phyloP scores from a whole-genome alignment of 768 basidiomycete species.

The Paxillus involutus region DNA sequence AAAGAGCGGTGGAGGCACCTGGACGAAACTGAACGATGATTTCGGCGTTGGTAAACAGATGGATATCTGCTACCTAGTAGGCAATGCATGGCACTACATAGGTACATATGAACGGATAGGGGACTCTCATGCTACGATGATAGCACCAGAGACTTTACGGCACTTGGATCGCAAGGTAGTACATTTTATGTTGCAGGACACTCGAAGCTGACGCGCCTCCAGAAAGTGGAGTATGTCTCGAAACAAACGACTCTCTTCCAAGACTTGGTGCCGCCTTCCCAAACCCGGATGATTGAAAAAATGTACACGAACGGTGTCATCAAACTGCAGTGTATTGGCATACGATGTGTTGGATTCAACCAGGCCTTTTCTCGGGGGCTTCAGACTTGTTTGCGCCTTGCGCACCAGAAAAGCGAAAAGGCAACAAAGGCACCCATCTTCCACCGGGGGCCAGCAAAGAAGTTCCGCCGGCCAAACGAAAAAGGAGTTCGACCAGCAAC shows the following conservation, averaged over 20 bases:
- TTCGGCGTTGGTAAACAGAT: slow-evolving; percentile 15
- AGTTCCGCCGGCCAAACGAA: slow-evolving; percentile 16
- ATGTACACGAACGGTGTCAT: slow-evolving; percentile 31
- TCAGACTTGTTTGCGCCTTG: background rate
- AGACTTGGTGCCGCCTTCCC: slow-evolving; percentile 24
- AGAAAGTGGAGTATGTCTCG: slow-evolving; percentile 21
- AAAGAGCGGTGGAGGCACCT: slow-evolving; percentile 11
- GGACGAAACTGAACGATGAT: slow-evolving; percentile 9
- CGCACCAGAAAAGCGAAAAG: background rate
- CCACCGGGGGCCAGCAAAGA: background rate
- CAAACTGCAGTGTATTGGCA: slow-evolving; percentile 25
- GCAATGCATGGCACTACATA: slow-evolving; percentile 14
- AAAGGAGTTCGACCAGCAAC: background rate
- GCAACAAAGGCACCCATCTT: background rate
- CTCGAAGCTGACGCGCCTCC: background rate
- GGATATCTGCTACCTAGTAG: slow-evolving; percentile 17
- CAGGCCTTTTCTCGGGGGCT: slow-evolving; percentile 14
- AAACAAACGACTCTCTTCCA: slow-evolving; percentile 17
- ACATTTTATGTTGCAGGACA: background rate
- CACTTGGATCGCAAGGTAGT: slow-evolving; percentile 11
- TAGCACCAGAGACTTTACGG: slow-evolving; percentile 12
- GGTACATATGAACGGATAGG: slow-evolving; percentile 27
- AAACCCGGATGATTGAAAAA: slow-evolving; percentile 21
- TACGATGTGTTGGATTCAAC: slow-evolving; percentile 22
- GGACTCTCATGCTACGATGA: slow-evolving; percentile 7